Conservation (phyloP, 208 protist species). For the Kentomonas sorsogonicus region DNA sequence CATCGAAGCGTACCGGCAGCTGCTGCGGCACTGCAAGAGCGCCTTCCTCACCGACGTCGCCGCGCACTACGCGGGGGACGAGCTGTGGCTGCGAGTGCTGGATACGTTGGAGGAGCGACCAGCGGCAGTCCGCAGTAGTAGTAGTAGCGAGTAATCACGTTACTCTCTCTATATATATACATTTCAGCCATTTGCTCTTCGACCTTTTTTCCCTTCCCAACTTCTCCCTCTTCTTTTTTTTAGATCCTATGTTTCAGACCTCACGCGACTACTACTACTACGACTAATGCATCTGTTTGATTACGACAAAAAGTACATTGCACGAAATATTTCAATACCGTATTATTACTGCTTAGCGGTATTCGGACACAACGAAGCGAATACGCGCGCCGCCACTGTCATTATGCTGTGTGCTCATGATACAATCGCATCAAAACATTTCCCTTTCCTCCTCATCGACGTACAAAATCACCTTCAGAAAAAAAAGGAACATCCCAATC, state of each 20-base stretch:
- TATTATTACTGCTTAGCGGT: neutral
- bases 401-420: too few relatives aligned
- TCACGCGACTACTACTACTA: too few relatives aligned
- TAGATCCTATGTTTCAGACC: neutral
- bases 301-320: too few relatives aligned
- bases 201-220: neutral
- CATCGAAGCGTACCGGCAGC: neutral
- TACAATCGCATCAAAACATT: too few relatives aligned
- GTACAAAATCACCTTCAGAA: too few relatives aligned
- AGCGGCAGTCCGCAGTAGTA: neutral
- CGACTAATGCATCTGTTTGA: too few relatives aligned
- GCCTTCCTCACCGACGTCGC: neutral
- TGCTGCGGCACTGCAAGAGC: neutral
- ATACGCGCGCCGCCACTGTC: too few relatives aligned
- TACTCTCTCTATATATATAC: neutral
- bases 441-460: too few relatives aligned
- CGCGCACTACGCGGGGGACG: neutral
- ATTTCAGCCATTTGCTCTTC: neutral
- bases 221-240: constrained; percentile 6
- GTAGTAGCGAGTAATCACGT: too few relatives aligned
- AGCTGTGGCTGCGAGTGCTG: neutral
- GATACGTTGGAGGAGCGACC: neutral
- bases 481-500: constrained; percentile 1
- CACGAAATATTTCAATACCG: neutral
- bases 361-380: neutral